Conservation (phyloP, 805 yeast species). For the Saturnispora halmiae region DNA sequence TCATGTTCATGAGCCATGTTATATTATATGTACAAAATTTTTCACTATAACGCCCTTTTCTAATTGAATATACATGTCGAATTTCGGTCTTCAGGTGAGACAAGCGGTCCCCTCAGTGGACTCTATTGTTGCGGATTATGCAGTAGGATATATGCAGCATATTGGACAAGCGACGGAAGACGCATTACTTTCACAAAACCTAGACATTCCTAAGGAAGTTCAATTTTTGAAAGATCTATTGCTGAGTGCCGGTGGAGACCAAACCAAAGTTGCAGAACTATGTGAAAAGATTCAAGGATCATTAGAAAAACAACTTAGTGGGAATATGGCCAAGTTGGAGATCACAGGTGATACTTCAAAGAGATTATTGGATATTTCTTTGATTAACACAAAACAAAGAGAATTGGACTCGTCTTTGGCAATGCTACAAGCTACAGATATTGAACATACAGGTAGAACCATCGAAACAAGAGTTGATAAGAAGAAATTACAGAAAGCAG, state of each 20-base stretch:
- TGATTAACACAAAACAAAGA: slow-evolving; percentile 61
- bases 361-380: slow-evolving; percentile 70
- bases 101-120: slow-evolving; percentile 84
- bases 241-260: slow-evolving; percentile 74
- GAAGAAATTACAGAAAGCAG: slow-evolving; percentile 95
- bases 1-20: neutral
- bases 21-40: neutral
- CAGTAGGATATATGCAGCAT: slow-evolving; percentile 83
- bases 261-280: slow-evolving; percentile 43
- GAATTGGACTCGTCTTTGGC: slow-evolving; percentile 71
- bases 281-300: slow-evolving; percentile 37
- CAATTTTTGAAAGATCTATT: slow-evolving; percentile 56
- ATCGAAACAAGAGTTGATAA: slow-evolving; percentile 92
- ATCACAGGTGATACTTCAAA: slow-evolving; percentile 82
- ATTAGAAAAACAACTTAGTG: slow-evolving; percentile 44
- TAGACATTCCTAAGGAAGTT: slow-evolving; percentile 62
- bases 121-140: slow-evolving; percentile 79
- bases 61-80: slow-evolving; percentile 23
- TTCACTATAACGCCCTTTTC: neutral
- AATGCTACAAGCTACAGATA: slow-evolving; percentile 70
- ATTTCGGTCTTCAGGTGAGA: slow-evolving; percentile 49
- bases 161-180: slow-evolving; percentile 71
- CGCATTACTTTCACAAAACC: slow-evolving; percentile 65
- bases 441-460: slow-evolving; percentile 85
- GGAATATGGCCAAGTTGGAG: slow-evolving; percentile 64